A percentile compares a stretch with the other conserved stretches of the same genome.
Evolutionary conservation across 2,329 filamentous ascomycete species (phyloP).

Genomic region (Sporothrix curviconia): DNA sequence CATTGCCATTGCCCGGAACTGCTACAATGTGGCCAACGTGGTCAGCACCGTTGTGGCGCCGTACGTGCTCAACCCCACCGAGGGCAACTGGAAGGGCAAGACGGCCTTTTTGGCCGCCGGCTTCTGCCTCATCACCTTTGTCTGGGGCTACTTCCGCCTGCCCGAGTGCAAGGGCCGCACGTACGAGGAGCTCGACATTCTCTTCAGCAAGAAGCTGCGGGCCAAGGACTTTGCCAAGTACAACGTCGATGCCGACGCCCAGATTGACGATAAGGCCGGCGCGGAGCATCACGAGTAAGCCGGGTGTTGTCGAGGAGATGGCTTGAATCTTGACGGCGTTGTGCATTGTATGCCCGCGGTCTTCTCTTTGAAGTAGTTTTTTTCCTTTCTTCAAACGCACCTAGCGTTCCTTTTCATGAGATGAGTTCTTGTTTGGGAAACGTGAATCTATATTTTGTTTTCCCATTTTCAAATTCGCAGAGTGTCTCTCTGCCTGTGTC

Average conservation of each 20-base stretch:
- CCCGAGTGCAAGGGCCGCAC: constrained; percentile 32
- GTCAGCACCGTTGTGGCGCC: constrained; percentile 34
- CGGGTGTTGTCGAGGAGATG: too few relatives aligned
- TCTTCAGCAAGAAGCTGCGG: neutral
- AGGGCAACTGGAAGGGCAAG: constrained; percentile 35
- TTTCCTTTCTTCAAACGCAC: too few relatives aligned
- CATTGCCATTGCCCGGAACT: constrained; percentile 37
- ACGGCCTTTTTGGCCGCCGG: constrained; percentile 38
- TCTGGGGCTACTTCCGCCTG: constrained; percentile 40
- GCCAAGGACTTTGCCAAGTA: neutral
- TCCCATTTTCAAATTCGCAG: too few relatives aligned
- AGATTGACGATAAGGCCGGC: neutral
- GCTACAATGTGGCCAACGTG: constrained; percentile 40
- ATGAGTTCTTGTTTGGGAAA: too few relatives aligned
- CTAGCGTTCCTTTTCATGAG: too few relatives aligned
- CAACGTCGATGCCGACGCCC: neutral
- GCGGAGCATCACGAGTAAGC: neutral
- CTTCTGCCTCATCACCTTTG: constrained; percentile 37
- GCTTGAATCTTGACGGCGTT: too few relatives aligned
- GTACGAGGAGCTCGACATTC: neutral
- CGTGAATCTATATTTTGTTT: too few relatives aligned
- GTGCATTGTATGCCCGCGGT: too few relatives aligned
- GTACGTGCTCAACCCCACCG: constrained; percentile 31
- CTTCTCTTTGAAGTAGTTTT: too few relatives aligned
- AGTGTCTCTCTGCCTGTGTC: too few relatives aligned